Percentiles rank a stretch among this genome's conserved stretches.
Evolutionary conservation across 208 protist species (phyloP).

Genomic region (Trypanosoma scelopori): DNA sequence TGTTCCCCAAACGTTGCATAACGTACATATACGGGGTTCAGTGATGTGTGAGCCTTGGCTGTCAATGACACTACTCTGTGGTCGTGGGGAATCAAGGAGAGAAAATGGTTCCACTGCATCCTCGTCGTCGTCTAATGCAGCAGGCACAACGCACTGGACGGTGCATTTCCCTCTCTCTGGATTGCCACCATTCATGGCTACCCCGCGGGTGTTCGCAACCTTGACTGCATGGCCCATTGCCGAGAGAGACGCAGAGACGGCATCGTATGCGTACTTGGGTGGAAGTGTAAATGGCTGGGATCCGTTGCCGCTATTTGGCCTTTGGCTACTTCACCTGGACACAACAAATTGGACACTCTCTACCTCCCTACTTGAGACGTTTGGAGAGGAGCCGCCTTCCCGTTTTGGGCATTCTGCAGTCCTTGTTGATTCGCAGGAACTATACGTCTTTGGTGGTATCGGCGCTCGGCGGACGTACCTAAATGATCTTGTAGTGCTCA

Average conservation of each 20-base stretch:
- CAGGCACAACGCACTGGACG: constrained; percentile 28
- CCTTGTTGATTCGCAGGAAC: constrained; percentile 26
- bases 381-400: constrained; percentile 56
- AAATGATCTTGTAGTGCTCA: constrained; percentile 64
- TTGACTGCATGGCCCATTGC: constrained; percentile 51
- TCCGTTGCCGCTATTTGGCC: constrained; percentile 49
- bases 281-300: constrained; percentile 59
- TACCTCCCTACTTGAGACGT: constrained; percentile 36
- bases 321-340: constrained; percentile 46
- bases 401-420: constrained; percentile 68
- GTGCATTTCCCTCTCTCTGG: constrained; percentile 40
- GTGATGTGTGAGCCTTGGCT: constrained; percentile 31
- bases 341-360: constrained; percentile 28
- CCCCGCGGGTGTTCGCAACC: constrained; percentile 55
- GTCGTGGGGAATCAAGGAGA: neutral
- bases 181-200: constrained; percentile 25
- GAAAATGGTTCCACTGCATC: constrained; percentile 22
- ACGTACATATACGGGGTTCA: constrained; percentile 17
- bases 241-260: constrained; percentile 11
- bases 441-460: constrained; percentile 76
- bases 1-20: constrained; percentile 17
- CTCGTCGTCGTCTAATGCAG: constrained; percentile 1
- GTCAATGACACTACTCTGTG: constrained; percentile 23
- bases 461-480: constrained; percentile 38
- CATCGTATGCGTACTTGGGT: constrained; percentile 63